Percentiles rank a stretch among this genome's conserved stretches.
Conservation (phyloP, 805 yeast species). For the Barnettozyma vustinii region DNA sequence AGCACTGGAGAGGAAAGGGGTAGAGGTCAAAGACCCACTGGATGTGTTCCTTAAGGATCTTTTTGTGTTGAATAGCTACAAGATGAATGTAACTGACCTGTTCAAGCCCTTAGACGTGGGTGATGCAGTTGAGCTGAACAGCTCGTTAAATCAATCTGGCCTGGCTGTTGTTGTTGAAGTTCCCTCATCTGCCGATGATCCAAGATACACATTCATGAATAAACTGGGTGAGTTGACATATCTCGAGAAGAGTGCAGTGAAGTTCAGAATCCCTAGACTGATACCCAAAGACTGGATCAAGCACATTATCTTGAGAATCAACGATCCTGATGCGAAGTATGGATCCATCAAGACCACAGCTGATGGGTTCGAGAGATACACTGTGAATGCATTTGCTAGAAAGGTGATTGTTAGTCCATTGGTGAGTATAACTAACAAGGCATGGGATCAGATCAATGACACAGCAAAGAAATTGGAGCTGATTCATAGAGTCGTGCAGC, state of each 20-base stretch:
- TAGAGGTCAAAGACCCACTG: background rate
- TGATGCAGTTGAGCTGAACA: constrained; percentile 53
- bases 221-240: constrained; percentile 53
- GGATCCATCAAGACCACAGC: constrained; percentile 29
- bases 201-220: constrained; percentile 51
- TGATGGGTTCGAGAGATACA: constrained; percentile 23
- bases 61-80: background rate
- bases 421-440: constrained; percentile 32
- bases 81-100: constrained; percentile 7
- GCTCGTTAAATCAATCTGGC: constrained; percentile 36
- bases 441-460: constrained; percentile 36
- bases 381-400: constrained; percentile 31
- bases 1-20: background rate
- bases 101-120: constrained; percentile 36
- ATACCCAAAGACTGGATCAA: constrained; percentile 36
- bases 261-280: constrained; percentile 49
- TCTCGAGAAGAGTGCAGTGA: constrained; percentile 39
- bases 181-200: constrained; percentile 45
- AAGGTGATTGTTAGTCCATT: constrained; percentile 30
- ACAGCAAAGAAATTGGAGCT: constrained; percentile 39
- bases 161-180: constrained; percentile 50
- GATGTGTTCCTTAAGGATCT: background rate
- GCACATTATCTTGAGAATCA: constrained; percentile 19
- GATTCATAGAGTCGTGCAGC: constrained; percentile 41
- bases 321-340: constrained; percentile 16